Percentiles rank a stretch among this genome's conserved stretches.
These are phyloP conservation scores for Paratinospora sagittata DNA, from an alignment of 164 flowering plant species.

Conservation along the genomic window DNA sequence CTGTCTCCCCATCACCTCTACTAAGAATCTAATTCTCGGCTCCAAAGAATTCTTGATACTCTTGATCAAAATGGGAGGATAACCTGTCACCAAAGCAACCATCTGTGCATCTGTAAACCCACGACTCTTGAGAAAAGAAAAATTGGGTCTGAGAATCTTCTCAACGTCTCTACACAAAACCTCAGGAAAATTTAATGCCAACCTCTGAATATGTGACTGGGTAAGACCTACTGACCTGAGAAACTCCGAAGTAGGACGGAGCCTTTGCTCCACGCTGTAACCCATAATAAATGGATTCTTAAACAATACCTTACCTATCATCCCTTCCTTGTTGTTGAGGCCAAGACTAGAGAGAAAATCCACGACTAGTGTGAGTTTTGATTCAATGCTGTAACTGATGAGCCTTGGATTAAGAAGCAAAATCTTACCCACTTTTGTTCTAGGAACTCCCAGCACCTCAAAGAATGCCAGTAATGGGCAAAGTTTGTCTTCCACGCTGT, in stretches of 20 bases:
- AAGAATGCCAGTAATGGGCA: slow-evolving; percentile 91
- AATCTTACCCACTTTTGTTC: slow-evolving; percentile 73
- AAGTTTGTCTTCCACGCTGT: slow-evolving; percentile 90
- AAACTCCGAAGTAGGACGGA: slow-evolving; percentile 76
- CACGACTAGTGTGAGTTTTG: slow-evolving; percentile 58
- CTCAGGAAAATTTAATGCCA: slow-evolving; percentile 61
- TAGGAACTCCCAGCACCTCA: slow-evolving; percentile 69
- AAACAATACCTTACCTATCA: slow-evolving; percentile 67
- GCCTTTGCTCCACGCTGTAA: slow-evolving; percentile 74
- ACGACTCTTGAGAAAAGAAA: slow-evolving; percentile 39
- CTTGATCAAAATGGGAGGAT: slow-evolving; percentile 85
- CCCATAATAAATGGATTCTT: slow-evolving; percentile 88
- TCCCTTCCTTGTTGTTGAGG: slow-evolving; percentile 47
- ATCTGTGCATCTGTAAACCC: slow-evolving; percentile 64
- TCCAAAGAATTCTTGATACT: slow-evolving; percentile 75
- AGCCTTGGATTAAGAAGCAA: slow-evolving; percentile 82
- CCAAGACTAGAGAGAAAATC: slow-evolving; percentile 66
- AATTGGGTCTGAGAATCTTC: slow-evolving; percentile 64
- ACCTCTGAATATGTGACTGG: slow-evolving; percentile 46
- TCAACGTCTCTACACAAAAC: slow-evolving; percentile 80
- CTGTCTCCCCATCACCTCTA: slow-evolving; percentile 67
- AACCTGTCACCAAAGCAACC: slow-evolving; percentile 57
- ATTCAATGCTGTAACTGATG: slow-evolving; percentile 84
- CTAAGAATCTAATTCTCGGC: slow-evolving; percentile 75
- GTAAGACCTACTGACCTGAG: slow-evolving; percentile 61